phyloP scores from a whole-genome alignment of 805 yeast genomes.

The Nakazawaea anatomiae region DNA sequence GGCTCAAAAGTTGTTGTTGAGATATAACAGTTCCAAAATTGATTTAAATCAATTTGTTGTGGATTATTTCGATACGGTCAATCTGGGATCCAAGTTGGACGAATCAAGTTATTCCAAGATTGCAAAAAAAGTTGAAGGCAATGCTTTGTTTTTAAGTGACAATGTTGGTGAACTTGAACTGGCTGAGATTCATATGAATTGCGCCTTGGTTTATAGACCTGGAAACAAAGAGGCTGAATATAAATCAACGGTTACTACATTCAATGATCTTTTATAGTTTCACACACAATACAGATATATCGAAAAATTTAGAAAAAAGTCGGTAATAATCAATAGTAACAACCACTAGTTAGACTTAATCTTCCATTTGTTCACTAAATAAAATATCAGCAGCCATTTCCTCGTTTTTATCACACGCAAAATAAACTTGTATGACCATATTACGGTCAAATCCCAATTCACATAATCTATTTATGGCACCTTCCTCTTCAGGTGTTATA shows the following conservation, averaged over 20 bases:
- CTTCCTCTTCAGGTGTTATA: constrained; percentile 77
- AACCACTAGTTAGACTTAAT: not conserved
- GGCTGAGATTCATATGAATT: constrained; percentile 52
- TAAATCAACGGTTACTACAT: constrained; percentile 25
- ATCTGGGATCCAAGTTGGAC: constrained; percentile 70
- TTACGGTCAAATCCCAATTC: constrained; percentile 90
- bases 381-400: constrained; percentile 92
- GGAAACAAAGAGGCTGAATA: constrained; percentile 56
- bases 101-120: constrained; percentile 54
- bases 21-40: constrained; percentile 43
- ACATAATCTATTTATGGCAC: constrained; percentile 83
- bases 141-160: constrained; percentile 71
- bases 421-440: constrained; percentile 85
- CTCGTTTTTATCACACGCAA: constrained; percentile 97
- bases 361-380: constrained; percentile 50
- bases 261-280: constrained; percentile 20
- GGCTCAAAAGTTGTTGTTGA: constrained; percentile 79
- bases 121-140: constrained; percentile 29
- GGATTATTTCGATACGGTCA: constrained; percentile 82
- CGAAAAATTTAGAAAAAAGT: no score
- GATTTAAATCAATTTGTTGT: constrained; percentile 49
- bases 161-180: constrained; percentile 74
- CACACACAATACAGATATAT: not conserved
- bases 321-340: no score
- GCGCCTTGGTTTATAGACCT: constrained; percentile 59